Evolutionary conservation across 306 rosid genomes (phyloP).

Genomic region (Canavalia gladiata): DNA sequence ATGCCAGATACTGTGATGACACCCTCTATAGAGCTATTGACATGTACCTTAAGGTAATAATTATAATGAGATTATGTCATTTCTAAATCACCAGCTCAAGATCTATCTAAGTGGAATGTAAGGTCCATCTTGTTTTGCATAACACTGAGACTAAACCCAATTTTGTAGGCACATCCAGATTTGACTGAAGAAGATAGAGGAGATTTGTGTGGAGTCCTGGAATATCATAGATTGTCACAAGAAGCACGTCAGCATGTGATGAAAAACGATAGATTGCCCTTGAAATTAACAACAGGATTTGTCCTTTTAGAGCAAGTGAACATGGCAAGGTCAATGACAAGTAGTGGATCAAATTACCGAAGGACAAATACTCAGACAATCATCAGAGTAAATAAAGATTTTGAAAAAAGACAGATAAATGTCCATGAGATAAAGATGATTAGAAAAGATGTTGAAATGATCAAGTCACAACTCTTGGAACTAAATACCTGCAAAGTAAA

Average conservation of each 20-base stretch:
- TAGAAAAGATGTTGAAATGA: constrained; percentile 70
- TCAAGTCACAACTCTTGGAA: constrained; percentile 71
- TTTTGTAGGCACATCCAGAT: constrained; percentile 73
- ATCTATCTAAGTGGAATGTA: not conserved
- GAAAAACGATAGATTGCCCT: constrained; percentile 73
- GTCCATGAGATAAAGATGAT: constrained; percentile 63
- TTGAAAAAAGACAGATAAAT: constrained; percentile 51
- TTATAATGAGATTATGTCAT: not conserved
- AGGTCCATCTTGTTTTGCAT: not conserved
- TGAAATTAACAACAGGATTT: constrained; percentile 56
- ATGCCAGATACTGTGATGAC: constrained; percentile 56
- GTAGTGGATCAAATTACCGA: constrained; percentile 46
- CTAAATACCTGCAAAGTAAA: constrained; percentile 66
- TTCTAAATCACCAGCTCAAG: not conserved
- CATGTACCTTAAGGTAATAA: constrained; percentile 61
- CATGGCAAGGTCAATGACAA: constrained; percentile 54
- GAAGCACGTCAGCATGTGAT: constrained; percentile 73
- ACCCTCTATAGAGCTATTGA: constrained; percentile 60
- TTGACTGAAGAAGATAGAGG: constrained; percentile 70
- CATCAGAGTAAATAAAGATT: constrained; percentile 54
- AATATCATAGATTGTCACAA: constrained; percentile 76
- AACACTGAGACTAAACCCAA: not conserved
- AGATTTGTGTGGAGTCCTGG: constrained; percentile 60
- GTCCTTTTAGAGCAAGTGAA: constrained; percentile 71
- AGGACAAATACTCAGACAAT: constrained; percentile 56